These are phyloP conservation scores for Chalciporus pseudorubinellus DNA, from an alignment of 768 basidiomycete species.

Conservation along the genomic window DNA sequence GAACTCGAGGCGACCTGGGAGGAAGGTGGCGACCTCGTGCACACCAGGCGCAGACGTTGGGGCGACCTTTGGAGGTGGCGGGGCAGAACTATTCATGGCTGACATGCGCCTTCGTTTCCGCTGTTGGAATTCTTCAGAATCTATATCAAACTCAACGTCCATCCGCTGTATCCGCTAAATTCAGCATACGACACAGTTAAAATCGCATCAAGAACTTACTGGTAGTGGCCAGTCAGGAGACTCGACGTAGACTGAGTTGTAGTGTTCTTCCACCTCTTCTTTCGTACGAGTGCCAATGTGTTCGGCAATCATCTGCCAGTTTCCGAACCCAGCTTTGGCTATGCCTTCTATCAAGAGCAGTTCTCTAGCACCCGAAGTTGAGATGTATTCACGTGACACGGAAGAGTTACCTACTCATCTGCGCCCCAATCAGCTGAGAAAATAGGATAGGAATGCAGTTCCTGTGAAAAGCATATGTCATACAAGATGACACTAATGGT, in stretches of 20 bases:
- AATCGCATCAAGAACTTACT: slow-evolving; percentile 41
- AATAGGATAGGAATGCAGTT: slow-evolving; percentile 95
- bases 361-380: slow-evolving; percentile 53
- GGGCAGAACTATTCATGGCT: slow-evolving; percentile 60
- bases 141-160: slow-evolving; percentile 66
- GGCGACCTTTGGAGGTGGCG: slow-evolving; percentile 63
- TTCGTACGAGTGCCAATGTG: slow-evolving; percentile 92
- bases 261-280: slow-evolving; percentile 92
- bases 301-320: slow-evolving; percentile 95
- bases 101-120: slow-evolving; percentile 88
- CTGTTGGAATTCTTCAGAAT: slow-evolving; percentile 81
- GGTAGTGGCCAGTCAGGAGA: slow-evolving; percentile 80
- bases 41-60: slow-evolving; percentile 88
- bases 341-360: slow-evolving; percentile 87
- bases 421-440: slow-evolving; percentile 96
- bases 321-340: slow-evolving; percentile 83
- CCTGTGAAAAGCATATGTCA: slow-evolving; percentile 45
- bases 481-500: neutral
- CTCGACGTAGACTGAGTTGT: slow-evolving; percentile 75
- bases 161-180: slow-evolving; percentile 21
- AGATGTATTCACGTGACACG: neutral
- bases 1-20: slow-evolving; percentile 97
- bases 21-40: slow-evolving; percentile 89
- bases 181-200: slow-evolving; percentile 9
- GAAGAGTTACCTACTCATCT: slow-evolving; percentile 69